Evolutionary conservation across 345 rosid genomes (phyloP).

Genomic region (Erysimum cheiranthoides): DNA sequence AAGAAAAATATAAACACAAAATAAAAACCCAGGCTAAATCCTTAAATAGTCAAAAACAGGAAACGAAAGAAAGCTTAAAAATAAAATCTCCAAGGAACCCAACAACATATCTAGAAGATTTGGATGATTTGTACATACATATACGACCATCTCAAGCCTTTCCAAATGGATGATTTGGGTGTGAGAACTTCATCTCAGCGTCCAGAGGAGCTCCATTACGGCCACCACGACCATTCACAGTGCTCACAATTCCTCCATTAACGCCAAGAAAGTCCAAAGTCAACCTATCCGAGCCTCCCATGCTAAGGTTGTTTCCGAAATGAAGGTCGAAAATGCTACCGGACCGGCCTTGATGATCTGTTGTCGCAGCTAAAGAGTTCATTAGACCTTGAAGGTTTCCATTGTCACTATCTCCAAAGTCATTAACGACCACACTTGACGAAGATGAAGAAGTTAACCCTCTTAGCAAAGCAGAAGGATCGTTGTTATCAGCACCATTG

Average conservation of each 20-base stretch:
- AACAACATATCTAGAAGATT: background rate
- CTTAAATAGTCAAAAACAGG: background rate
- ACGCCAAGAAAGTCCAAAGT: constrained; percentile 83
- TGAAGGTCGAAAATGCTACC: constrained; percentile 48
- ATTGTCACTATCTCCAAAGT: constrained; percentile 47
- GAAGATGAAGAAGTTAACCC: constrained; percentile 60
- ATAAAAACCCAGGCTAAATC: constrained; percentile 18
- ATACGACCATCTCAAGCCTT: constrained; percentile 38
- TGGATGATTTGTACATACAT: background rate
- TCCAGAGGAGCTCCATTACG: constrained; percentile 36
- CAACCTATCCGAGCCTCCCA: constrained; percentile 56
- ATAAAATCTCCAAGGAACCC: constrained; percentile 8
- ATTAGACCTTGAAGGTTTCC: constrained; percentile 68
- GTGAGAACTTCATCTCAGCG: constrained; percentile 36
- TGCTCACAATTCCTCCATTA: constrained; percentile 58
- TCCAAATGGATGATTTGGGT: constrained; percentile 42
- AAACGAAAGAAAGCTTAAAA: constrained; percentile 35
- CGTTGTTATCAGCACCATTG: constrained; percentile 63
- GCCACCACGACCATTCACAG: constrained; percentile 41
- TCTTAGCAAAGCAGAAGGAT: constrained; percentile 58
- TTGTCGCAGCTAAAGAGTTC: constrained; percentile 56
- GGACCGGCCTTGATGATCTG: constrained; percentile 38
- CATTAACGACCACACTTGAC: constrained; percentile 39
- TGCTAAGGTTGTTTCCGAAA: constrained; percentile 31
- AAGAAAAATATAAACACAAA: background rate